A percentile compares a stretch with the other conserved stretches of the same genome.
phyloP scores from a whole-genome alignment of 2,329 filamentous ascomycete genomes.

The Apiospora koreana region DNA sequence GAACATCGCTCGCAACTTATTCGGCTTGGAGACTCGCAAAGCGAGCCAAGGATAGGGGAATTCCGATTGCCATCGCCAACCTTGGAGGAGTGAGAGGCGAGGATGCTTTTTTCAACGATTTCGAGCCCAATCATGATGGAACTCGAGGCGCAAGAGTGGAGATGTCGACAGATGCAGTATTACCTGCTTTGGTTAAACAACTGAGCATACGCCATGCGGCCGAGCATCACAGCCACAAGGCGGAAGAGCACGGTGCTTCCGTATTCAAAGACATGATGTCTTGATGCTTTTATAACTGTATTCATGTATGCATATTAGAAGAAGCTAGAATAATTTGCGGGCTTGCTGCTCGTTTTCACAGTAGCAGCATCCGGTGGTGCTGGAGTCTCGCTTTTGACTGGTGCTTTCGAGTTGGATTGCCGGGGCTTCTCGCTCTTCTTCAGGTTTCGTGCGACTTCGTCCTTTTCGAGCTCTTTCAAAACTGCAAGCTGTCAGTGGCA shows the following conservation, averaged over 20 bases:
- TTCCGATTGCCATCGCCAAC: constrained; percentile 87
- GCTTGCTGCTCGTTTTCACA: constrained; percentile 24
- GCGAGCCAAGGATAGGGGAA: constrained; percentile 75
- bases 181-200: constrained; percentile 57
- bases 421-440: constrained; percentile 48
- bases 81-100: constrained; percentile 82
- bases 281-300: constrained; percentile 30
- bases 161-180: constrained; percentile 56
- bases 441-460: constrained; percentile 43
- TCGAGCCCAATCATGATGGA: constrained; percentile 54
- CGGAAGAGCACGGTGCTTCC: constrained; percentile 30
- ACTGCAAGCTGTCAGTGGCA: constrained; percentile 43
- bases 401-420: constrained; percentile 33
- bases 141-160: constrained; percentile 57
- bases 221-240: constrained; percentile 22
- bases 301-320: constrained; percentile 38
- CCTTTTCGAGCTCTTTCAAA: constrained; percentile 65
- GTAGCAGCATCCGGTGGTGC: constrained; percentile 17
- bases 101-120: constrained; percentile 65
- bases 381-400: background rate
- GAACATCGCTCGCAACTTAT: constrained; percentile 91
- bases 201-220: constrained; percentile 31
- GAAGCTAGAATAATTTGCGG: constrained; percentile 46
- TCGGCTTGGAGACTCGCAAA: constrained; percentile 91
- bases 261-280: constrained; percentile 64